Percentiles rank a stretch among this genome's conserved stretches.
Evolutionary conservation across 208 protist genomes (phyloP).

Genomic region (Leishmania amazonensis): DNA sequence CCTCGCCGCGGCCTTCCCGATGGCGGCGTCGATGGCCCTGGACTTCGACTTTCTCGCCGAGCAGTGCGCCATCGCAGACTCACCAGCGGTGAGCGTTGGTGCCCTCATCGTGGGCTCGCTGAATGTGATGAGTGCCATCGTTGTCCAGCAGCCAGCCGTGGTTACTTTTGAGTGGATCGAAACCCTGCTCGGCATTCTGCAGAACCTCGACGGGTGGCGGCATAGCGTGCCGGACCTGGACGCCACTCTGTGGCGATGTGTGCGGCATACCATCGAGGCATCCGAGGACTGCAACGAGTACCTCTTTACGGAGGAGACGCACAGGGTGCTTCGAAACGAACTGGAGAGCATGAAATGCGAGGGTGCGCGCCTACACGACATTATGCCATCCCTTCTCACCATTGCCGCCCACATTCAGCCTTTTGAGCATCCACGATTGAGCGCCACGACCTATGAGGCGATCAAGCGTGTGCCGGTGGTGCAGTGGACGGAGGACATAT

Average conservation of each 20-base stretch:
- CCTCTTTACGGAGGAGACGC: constrained; percentile 49
- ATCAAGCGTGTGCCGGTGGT: constrained; percentile 11
- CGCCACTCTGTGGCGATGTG: constrained; percentile 43
- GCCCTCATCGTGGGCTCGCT: constrained; percentile 57
- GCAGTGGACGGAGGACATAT: constrained; percentile 19
- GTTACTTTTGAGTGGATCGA: constrained; percentile 89
- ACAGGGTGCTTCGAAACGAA: constrained; percentile 26
- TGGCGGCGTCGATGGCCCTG: constrained; percentile 56
- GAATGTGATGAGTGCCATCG: constrained; percentile 67
- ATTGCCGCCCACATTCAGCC: constrained; percentile 20
- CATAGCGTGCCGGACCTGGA: constrained; percentile 10
- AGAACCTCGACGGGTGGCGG: constrained; percentile 27
- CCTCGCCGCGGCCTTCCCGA: constrained; percentile 48
- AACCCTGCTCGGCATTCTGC: constrained; percentile 35
- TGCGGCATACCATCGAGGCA: constrained; percentile 39
- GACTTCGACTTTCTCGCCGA: constrained; percentile 73
- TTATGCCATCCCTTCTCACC: constrained; percentile 24
- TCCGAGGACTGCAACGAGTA: constrained; percentile 65
- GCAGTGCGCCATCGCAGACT: constrained; percentile 17
- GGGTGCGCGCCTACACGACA: constrained; percentile 1
- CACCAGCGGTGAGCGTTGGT: constrained; percentile 24
- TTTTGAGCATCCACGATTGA: background rate
- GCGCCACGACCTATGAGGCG: background rate
- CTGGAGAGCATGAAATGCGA: constrained; percentile 20
- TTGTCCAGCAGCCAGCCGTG: constrained; percentile 37